Evolutionary conservation across 305 asterid genomes (phyloP), one percentile per base, ranked within the genome.

Genomic region (Lippia alba): DNA sequence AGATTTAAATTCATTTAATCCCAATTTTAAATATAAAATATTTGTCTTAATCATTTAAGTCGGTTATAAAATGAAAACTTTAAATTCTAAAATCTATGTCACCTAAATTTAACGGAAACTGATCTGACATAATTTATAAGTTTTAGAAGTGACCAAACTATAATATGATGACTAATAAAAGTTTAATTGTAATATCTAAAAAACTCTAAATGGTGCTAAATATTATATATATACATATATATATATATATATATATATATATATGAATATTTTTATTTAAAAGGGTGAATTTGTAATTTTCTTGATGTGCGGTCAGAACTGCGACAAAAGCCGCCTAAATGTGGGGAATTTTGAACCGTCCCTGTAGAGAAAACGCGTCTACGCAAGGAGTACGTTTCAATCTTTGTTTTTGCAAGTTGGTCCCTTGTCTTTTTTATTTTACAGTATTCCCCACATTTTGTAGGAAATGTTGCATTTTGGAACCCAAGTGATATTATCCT

Each of bases 241-340:
- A 53, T 72, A 72, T 19, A 1, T 24, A 24, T 24, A 1, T 24
- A 24, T 24, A 24, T 24, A 24, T 24, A 24, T 24, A 24, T 24
- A 24, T 48, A n/a, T 8, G 14, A 39, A 53, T 72, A 72, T 19
- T 62, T 55, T 12, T 8, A 0, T 65, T 14, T 62, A 32, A 1
- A 36, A 58, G 70, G 73, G 60, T 57, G 8, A 30, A 50, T 36
- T 24, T 40, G 34, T 59, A 32, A 67, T 10, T 70, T 18, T 0
- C 0, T 0, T 0, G 0, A 12, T 10, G 34, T 67, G 78, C 63
- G 66, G 64, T 69, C 18, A 12, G 20, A 24, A 20, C 67, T 36
- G 73, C 66, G 75, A 79, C 80, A 75, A 67, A 66, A 15, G 77
- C 75, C 73, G 80, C 44, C 73, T 72, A 41, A 61, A 10, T 12